A percentile compares a stretch with the other conserved stretches of the same genome.
These are phyloP conservation scores for Alternaria triticimaculans DNA, from an alignment of 2,329 filamentous ascomycete genomes.

Conservation along the genomic window DNA sequence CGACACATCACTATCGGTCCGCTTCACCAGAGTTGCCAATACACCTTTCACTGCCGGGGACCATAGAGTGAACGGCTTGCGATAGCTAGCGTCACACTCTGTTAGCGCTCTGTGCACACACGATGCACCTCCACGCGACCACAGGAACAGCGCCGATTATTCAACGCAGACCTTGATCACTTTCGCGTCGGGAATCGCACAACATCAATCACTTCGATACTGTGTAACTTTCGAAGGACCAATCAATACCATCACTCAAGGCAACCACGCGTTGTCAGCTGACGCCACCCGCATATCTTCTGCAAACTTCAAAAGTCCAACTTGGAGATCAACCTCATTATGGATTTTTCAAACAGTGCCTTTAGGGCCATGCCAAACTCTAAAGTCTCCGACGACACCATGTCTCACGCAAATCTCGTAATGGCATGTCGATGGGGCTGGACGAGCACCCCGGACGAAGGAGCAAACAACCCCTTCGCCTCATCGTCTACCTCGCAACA, in stretches of 20 bases:
- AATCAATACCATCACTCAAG: slow-evolving; percentile 11
- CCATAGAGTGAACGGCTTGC: slow-evolving; percentile 8
- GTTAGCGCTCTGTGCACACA: slow-evolving; percentile 31
- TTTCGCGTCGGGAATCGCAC: slow-evolving; percentile 2
- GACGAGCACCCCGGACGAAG: slow-evolving; percentile 33
- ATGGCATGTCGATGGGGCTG: slow-evolving; percentile 46
- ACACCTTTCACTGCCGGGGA: slow-evolving; percentile 3
- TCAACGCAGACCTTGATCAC: slow-evolving; percentile 12
- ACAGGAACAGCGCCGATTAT: slow-evolving; percentile 22
- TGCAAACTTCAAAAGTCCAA: neutral
- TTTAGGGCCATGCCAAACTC: slow-evolving; percentile 24
- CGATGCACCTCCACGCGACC: slow-evolving; percentile 30
- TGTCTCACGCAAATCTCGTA: slow-evolving; percentile 42
- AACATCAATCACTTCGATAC: slow-evolving; percentile 5
- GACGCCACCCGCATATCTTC: slow-evolving; percentile 22
- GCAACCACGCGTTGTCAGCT: slow-evolving; percentile 36
- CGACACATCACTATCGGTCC: slow-evolving; percentile 17
- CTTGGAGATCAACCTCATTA: slow-evolving; percentile 6
- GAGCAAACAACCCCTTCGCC: slow-evolving; percentile 11
- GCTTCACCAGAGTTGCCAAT: slow-evolving; percentile 8
- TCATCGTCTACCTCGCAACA: slow-evolving; percentile 13
- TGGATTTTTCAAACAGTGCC: slow-evolving; percentile 42
- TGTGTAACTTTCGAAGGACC: neutral
- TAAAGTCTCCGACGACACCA: slow-evolving; percentile 40
- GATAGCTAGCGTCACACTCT: slow-evolving; percentile 28